These are phyloP conservation scores for Pontederia paniculata DNA, from an alignment of 176 grass and related monocot species.

Conservation along the genomic window DNA sequence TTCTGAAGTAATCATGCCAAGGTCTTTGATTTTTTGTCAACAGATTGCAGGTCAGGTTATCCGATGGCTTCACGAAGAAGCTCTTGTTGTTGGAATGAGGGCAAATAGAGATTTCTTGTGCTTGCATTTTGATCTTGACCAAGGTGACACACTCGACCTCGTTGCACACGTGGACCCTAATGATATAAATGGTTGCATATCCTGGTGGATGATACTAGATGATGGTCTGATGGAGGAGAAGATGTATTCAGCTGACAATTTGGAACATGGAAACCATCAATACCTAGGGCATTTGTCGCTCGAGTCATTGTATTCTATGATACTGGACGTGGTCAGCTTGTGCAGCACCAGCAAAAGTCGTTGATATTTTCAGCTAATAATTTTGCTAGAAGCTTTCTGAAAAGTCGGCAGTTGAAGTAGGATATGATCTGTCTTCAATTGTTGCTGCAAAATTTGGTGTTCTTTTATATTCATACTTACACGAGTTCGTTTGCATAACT, in stretches of 20 bases:
- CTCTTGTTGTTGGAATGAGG: constrained; percentile 66
- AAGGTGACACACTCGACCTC: constrained; percentile 64
- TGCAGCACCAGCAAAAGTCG: constrained; percentile 34
- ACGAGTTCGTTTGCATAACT: too few species aligned
- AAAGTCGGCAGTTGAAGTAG: too few species aligned
- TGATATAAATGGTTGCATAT: constrained; percentile 47
- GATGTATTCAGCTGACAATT: constrained; percentile 28
- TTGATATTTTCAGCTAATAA: constrained; percentile 14
- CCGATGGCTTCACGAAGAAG: constrained; percentile 79
- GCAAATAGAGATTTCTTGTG: constrained; percentile 67
- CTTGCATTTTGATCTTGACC: constrained; percentile 70
- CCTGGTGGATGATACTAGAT: constrained; percentile 53
- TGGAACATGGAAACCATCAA: constrained; percentile 37
- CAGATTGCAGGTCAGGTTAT: constrained; percentile 83
- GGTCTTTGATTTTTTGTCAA: not conserved
- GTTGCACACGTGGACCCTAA: constrained; percentile 62
- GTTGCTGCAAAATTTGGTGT: too few species aligned
- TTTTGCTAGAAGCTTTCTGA: too few species aligned
- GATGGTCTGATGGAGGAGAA: constrained; percentile 35
- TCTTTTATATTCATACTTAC: too few species aligned
- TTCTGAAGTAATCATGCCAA: not conserved
- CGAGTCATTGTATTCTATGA: constrained; percentile 51
- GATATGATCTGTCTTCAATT: too few species aligned
- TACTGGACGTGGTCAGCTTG: constrained; percentile 74
- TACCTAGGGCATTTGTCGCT: constrained; percentile 69